Conservation (phyloP, 2,329 filamentous ascomycete genomes). For the Dothidotthia symphoricarpi region DNA sequence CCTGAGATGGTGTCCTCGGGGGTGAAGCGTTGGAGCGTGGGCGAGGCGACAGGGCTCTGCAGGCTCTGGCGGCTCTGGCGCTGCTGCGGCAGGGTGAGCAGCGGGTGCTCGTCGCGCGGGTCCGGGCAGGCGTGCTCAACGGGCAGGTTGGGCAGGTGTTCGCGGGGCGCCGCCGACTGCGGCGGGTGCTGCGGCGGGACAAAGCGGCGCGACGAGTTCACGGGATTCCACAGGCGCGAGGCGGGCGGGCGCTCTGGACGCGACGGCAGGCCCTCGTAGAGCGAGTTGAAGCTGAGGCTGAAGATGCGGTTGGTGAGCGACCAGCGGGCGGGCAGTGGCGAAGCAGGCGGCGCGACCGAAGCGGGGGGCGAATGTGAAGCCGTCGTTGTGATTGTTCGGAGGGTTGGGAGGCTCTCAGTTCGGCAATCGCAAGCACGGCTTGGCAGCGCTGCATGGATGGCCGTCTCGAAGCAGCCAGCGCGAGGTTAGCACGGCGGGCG, state of each 20-base stretch:
- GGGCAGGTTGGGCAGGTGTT: conserved; percentile 45
- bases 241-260: conserved; percentile 40
- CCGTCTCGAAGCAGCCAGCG: too few species aligned
- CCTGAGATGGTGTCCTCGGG: conserved; percentile 40
- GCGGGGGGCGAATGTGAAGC: conserved; percentile 28
- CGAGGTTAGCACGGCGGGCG: too few species aligned
- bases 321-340: conserved; percentile 38
- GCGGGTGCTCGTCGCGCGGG: conserved; percentile 53
- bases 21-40: conserved; percentile 39
- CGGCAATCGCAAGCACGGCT: too few species aligned
- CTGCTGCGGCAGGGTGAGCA: conserved; percentile 58
- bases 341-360: conserved; percentile 17
- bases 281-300: conserved; percentile 29
- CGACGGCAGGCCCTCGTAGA: conserved; percentile 24
- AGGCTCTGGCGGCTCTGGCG: conserved; percentile 52
- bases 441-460: too few species aligned
- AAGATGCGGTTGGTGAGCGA: conserved; percentile 45
- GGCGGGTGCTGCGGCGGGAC: conserved; percentile 30
- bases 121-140: conserved; percentile 38
- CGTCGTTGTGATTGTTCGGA: conserved; percentile 20
- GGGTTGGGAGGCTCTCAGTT: conserved; percentile 7
- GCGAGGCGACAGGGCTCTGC: conserved; percentile 44
- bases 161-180: conserved; percentile 9
- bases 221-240: conserved; percentile 60
- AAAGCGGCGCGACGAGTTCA: conserved; percentile 58